Evolutionary conservation across 768 basidiomycete genomes (phyloP), one percentile per base, ranked within the genome.

Genomic region (Lepiota venenata): DNA sequence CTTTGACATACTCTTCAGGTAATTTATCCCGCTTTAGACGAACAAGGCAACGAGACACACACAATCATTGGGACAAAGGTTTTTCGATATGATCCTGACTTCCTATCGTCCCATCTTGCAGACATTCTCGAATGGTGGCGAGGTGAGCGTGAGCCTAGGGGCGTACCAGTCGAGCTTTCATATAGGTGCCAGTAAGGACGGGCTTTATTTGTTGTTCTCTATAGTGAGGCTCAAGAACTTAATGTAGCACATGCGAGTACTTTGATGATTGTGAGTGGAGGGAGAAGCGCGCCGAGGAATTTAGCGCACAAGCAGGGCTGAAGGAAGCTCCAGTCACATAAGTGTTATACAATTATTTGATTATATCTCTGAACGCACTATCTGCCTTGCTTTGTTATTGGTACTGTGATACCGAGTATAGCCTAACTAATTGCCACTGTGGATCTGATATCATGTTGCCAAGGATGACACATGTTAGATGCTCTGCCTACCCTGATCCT

Each of bases 181-280:
- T 61, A 74, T 52, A 76, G 91, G 47, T 93, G 92, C 76, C 71
- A 71, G 83, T 91, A 66, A 70, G 86, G 78, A 15, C 4, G 16
- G 47, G 51, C 37, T 25, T 35, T 32, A n/a, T 14, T n/a, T 35
- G n/a, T n/a, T 16, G 8, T 35, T 18, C n/a, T 25, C 29, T 22
- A 37, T 27, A 27, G 22, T 38, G 20, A 12, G 37, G 8, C 43
- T 49, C 4, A 27, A 27, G 4, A 9, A 11, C 39, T n/a, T 35
- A 5, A 4, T 14, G 9, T 22, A 61, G 57, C 16, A 53, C 51
- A 21, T 61, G 60, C 39, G 60, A 61, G 22, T 93, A 91, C 63
- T 69, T 70, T 29, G 69, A 76, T 2, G 84, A 81, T 11, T 94
- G 92, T 62, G 92, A 94, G 70, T 94, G 91, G 91, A 74, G 90